A percentile compares a stretch with the other conserved stretches of the same genome.
phyloP scores from a whole-genome alignment of 139 green algal genomes.

The Micractinium conductrix region DNA sequence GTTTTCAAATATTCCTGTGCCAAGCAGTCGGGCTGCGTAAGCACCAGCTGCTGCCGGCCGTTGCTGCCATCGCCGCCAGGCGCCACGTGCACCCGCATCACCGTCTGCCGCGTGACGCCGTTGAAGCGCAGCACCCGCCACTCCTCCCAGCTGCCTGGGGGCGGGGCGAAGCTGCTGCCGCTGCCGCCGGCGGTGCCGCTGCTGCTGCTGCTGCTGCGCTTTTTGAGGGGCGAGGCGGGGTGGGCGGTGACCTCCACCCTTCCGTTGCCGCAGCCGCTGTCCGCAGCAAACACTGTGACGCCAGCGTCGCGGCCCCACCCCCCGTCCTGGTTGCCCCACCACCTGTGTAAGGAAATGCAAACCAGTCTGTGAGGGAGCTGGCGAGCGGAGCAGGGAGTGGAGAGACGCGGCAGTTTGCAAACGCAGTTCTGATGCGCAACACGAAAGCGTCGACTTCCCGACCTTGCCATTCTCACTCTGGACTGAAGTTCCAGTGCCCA shows the following conservation, averaged over 20 bases:
- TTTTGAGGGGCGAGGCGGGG: too few species aligned
- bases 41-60: not conserved
- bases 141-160: slow-evolving; percentile 37
- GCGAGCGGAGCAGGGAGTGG: not conserved
- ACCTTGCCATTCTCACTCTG: slow-evolving; percentile 11
- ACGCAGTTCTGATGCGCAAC: not conserved
- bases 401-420: not conserved
- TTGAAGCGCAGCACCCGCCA: slow-evolving; percentile 76
- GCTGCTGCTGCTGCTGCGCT: not conserved
- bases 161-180: not conserved
- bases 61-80: not conserved
- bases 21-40: slow-evolving; percentile 55
- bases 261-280: slow-evolving; percentile 50
- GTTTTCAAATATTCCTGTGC: slow-evolving; percentile 68
- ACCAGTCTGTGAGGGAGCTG: not conserved
- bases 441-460: not conserved
- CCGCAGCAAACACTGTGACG: slow-evolving; percentile 39
- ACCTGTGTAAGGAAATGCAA: slow-evolving; percentile 14
- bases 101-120: slow-evolving; percentile 61
- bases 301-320: slow-evolving; percentile 58
- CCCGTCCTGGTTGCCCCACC: slow-evolving; percentile 63
- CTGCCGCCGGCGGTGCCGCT: not conserved
- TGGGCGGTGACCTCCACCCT: slow-evolving; percentile 58
- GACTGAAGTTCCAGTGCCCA: slow-evolving; percentile 60
- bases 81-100: slow-evolving; percentile 42